phyloP scores from a whole-genome alignment of 176 grass and related monocot genomes.

The Phragmites australis region DNA sequence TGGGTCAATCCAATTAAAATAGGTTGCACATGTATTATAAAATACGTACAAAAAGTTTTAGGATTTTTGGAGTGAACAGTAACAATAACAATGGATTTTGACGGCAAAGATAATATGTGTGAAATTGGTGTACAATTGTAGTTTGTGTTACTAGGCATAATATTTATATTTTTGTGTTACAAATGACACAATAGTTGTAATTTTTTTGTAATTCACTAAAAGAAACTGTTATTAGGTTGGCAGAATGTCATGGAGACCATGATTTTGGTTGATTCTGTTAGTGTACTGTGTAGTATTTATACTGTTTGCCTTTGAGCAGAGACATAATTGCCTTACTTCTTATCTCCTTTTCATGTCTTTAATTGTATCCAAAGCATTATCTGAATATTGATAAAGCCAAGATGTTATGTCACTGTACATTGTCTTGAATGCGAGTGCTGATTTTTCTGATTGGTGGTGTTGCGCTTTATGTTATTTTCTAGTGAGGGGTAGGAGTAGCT shows the following conservation, averaged over 20 bases:
- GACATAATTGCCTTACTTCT: neutral
- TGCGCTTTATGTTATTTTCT: slow-evolving; percentile 13
- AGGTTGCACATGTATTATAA: too few species aligned
- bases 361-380: neutral
- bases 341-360: neutral
- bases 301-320: neutral
- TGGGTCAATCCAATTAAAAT: too few species aligned
- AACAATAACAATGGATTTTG: too few species aligned
- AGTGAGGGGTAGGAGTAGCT: neutral
- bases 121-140: too few species aligned
- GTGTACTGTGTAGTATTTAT: neutral
- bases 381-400: neutral
- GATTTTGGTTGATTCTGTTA: slow-evolving; percentile 19
- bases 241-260: neutral
- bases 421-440: neutral
- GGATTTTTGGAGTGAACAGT: too few species aligned
- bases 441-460: neutral
- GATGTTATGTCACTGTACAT: neutral
- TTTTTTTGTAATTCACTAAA: too few species aligned
- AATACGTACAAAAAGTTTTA: too few species aligned
- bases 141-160: too few species aligned
- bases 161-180: too few species aligned
- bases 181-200: too few species aligned
- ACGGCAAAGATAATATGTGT: too few species aligned
- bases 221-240: neutral